A percentile compares a stretch with the other conserved stretches of the same genome.
Conservation (phyloP, 1,284 basidiomycete species). For the Anthracocystis panici-leucophaei region DNA sequence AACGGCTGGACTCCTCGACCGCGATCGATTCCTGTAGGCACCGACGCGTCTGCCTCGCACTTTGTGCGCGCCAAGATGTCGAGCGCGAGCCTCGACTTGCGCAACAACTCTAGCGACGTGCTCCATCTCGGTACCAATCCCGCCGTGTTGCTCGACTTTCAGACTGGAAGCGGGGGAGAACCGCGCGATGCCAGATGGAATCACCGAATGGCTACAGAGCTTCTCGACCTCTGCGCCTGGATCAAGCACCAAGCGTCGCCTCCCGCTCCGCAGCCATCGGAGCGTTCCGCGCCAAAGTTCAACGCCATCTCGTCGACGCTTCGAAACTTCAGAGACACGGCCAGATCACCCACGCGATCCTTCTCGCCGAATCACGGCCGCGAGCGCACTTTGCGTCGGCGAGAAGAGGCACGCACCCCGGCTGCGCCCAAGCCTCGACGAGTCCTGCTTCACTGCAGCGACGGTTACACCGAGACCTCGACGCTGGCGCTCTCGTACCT, state of each 20-base stretch:
- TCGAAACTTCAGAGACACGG: constrained; percentile 30
- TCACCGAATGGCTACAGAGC: constrained; percentile 34
- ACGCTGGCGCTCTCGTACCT: constrained; percentile 87
- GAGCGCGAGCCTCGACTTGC: constrained; percentile 14
- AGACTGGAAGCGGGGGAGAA: constrained; percentile 11
- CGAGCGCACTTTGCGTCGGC: constrained; percentile 15
- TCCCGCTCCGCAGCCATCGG: not conserved
- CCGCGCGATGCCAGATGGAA: constrained; percentile 10
- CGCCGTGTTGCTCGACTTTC: constrained; percentile 66
- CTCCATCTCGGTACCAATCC: constrained; percentile 45
- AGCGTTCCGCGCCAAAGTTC: constrained; percentile 19
- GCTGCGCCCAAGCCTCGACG: constrained; percentile 30
- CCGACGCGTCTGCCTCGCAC: constrained; percentile 36
- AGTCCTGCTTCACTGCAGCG: constrained; percentile 67
- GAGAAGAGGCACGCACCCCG: constrained; percentile 2
- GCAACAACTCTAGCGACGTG: constrained; percentile 8
- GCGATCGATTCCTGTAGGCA: constrained; percentile 23
- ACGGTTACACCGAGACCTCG: constrained; percentile 82
- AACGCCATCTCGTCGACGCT: constrained; percentile 24
- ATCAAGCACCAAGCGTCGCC: constrained; percentile 65
- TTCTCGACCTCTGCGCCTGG: constrained; percentile 68
- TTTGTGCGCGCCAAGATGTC: constrained; percentile 24
- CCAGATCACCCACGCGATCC: constrained; percentile 30
- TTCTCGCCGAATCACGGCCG: constrained; percentile 31
- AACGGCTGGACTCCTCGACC: constrained; percentile 61